phyloP scores from a whole-genome alignment of 208 protist genomes.

The Herpetomonas tarakana region DNA sequence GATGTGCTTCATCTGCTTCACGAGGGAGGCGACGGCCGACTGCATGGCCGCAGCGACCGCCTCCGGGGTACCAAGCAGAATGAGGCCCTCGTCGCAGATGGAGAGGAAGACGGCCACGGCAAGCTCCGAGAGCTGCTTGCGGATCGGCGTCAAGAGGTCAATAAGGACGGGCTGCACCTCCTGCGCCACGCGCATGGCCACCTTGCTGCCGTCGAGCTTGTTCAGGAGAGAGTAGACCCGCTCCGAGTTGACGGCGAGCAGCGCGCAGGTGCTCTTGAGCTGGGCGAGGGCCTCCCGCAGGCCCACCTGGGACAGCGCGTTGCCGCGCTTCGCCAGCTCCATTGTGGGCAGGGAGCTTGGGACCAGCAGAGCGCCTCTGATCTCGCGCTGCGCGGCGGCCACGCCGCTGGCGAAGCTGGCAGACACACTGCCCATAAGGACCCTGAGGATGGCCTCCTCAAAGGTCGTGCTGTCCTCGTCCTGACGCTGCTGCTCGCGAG shows the following conservation, averaged over 20 bases:
- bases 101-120: conserved; percentile 33
- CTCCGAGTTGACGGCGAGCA: conserved; percentile 56
- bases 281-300: conserved; percentile 69
- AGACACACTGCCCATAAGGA: conserved; percentile 62
- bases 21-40: conserved; percentile 27
- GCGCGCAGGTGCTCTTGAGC: conserved; percentile 75
- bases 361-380: conserved; percentile 41
- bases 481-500: conserved; percentile 5
- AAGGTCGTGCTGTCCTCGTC: conserved; percentile 29
- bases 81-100: conserved; percentile 34
- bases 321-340: conserved; percentile 23
- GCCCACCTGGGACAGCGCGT: conserved; percentile 31
- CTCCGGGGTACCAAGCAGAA: conserved; percentile 4
- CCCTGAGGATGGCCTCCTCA: conserved; percentile 51
- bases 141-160: conserved; percentile 47
- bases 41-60: conserved; percentile 18
- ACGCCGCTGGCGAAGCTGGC: conserved; percentile 45
- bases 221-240: conserved; percentile 35
- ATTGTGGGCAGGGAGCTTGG: conserved; percentile 34
- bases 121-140: conserved; percentile 34
- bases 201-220: conserved; percentile 15
- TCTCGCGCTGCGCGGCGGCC: conserved; percentile 44
- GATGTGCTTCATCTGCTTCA: conserved; percentile 50
- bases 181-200: conserved; percentile 44
- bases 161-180: conserved; percentile 76